phyloP scores from a whole-genome alignment of 495 filamentous ascomycete genomes.

The Penicillium arizonense region DNA sequence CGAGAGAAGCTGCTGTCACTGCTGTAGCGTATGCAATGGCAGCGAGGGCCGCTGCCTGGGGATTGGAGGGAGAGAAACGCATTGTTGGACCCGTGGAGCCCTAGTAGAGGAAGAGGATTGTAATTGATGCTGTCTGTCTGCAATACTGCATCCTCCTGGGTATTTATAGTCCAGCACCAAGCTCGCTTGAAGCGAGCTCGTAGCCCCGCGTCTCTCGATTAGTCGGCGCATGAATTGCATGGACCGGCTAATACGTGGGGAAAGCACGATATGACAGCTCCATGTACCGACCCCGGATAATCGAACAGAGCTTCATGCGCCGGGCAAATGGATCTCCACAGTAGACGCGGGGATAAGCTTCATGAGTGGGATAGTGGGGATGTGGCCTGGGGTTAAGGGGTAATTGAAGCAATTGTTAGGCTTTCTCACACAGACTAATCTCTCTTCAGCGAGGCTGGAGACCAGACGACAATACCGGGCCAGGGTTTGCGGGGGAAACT shows the following conservation, averaged over 20 bases:
- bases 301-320: background rate
- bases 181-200: background rate
- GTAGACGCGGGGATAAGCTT: conserved; percentile 1
- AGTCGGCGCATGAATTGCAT: background rate
- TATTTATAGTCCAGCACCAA: background rate
- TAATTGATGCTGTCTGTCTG: too few relatives aligned
- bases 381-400: background rate
- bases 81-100: background rate
- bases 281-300: too few relatives aligned
- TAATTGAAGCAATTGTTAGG: background rate
- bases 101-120: too few relatives aligned
- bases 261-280: background rate
- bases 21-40: background rate
- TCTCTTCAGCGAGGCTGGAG: too few relatives aligned
- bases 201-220: background rate
- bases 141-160: background rate
- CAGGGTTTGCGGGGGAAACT: conserved; percentile 3
- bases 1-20: conserved; percentile 8
- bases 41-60: background rate
- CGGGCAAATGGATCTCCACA: conserved; percentile 8
- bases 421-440: too few relatives aligned
- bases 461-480: too few relatives aligned
- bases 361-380: background rate
- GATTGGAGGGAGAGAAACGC: background rate
- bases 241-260: background rate